Evolutionary conservation across 2,329 filamentous ascomycete genomes (phyloP), one percentile per base, ranked within the genome.

Genomic region (Hypoxylon sp.): DNA sequence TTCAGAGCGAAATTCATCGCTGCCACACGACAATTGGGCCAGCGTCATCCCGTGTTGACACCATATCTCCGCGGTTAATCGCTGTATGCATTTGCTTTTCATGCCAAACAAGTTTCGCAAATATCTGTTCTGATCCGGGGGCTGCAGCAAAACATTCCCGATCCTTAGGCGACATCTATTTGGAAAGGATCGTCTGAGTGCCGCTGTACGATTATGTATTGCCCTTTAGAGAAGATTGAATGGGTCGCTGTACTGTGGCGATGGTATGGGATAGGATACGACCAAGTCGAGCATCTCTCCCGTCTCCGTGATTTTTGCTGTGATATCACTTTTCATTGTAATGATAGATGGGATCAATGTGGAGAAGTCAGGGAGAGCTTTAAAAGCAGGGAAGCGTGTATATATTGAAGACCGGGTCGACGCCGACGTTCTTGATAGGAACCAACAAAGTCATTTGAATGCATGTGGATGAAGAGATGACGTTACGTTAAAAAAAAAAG

Each of bases 391-490:
- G 21, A 27, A 32, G n/a, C 37, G n/a, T 55, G 30, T 27, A 21
- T 16, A 12, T 41, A 30, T 27, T 21, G 4, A 27, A n/a, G 12
- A 11, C 37, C 21, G 39, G 25, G 12, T n/a, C 25, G 21, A 43
- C 51, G n/a, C 23, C 34, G 51, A 53, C 27, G 11, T 16, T 23
- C 30, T 37, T 6, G 21, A 12, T 30, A 16, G 12, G n/a, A 27
- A 19, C 14, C 9, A 23, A 54, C 2, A 11, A 19, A n/a, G n/a
- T n/a, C n/a, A n/a, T n/a, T n/a, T n/a, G n/a, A n/a, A n/a, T n/a
- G n/a, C n/a, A n/a, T n/a, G n/a, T n/a, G n/a, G n/a, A n/a, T n/a
- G 34, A 48, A 19, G 48, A 56, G 19, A 54, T 50, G 48, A 63
- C 23, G 54, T 63, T 56, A 21, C 7, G 9, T 27, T 48, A 32